These are phyloP conservation scores for Kuraishia ogatae DNA, from an alignment of 805 yeast genomes.

Conservation along the genomic window DNA sequence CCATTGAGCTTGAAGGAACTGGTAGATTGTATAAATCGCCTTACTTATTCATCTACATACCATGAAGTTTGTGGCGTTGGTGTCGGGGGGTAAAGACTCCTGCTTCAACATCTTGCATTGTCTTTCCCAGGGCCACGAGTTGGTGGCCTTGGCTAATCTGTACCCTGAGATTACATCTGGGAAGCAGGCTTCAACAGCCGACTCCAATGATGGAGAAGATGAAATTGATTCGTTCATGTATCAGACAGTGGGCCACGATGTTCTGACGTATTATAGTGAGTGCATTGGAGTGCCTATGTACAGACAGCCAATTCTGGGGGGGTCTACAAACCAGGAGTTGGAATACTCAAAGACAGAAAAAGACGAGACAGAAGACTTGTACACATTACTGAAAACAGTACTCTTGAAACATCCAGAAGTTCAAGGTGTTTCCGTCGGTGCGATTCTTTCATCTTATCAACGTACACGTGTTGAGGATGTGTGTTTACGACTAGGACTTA, in stretches of 20 bases:
- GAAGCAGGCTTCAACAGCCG: constrained; percentile 7
- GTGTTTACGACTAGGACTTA: constrained; percentile 62
- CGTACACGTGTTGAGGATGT: constrained; percentile 90
- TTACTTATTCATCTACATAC: no score
- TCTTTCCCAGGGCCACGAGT: constrained; percentile 73
- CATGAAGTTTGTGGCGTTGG: constrained; percentile 88
- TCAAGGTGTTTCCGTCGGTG: constrained; percentile 90
- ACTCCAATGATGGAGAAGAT: constrained; percentile 24
- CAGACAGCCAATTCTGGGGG: constrained; percentile 55
- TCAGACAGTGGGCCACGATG: constrained; percentile 92
- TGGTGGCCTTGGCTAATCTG: constrained; percentile 78
- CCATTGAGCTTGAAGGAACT: not conserved
- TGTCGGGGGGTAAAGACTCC: constrained; percentile 96
- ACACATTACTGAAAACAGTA: constrained; percentile 39
- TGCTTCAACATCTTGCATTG: constrained; percentile 86
- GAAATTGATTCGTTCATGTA: constrained; percentile 96
- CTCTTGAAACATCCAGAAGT: constrained; percentile 54
- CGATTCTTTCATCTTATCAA: constrained; percentile 92
- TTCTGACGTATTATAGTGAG: constrained; percentile 52
- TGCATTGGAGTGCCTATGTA: constrained; percentile 79
- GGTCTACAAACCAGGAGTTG: constrained; percentile 51
- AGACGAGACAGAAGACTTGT: constrained; percentile 88
- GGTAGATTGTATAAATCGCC: not conserved
- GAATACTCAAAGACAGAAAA: constrained; percentile 61
- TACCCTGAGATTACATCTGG: constrained; percentile 42